Conservation (phyloP, 345 rosid genomes). For the Orychophragmus violaceus region DNA sequence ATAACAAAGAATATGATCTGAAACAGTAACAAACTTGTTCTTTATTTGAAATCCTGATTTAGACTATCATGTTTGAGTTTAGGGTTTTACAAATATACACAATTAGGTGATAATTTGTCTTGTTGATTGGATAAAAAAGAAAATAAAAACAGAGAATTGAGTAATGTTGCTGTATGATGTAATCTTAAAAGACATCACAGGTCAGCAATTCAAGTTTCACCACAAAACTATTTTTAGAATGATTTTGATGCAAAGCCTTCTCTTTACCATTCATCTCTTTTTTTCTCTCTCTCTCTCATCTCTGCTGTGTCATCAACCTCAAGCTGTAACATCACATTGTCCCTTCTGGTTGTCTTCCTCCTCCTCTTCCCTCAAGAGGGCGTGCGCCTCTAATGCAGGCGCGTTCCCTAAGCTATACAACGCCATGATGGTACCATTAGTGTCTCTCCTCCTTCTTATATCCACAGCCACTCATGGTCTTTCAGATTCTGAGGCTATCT, state of each 20-base stretch:
- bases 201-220: slow-evolving; percentile 23
- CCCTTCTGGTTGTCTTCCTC: background rate
- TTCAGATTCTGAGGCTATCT: slow-evolving; percentile 43
- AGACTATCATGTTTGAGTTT: background rate
- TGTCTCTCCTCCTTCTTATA: slow-evolving; percentile 11
- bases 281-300: slow-evolving; percentile 22
- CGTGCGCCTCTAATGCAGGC: slow-evolving; percentile 37
- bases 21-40: background rate
- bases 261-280: slow-evolving; percentile 20
- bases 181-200: slow-evolving; percentile 20
- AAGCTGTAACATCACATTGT: slow-evolving; percentile 9
- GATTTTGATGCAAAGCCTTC: slow-evolving; percentile 18
- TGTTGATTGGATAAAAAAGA: background rate
- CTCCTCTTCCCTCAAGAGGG: slow-evolving; percentile 53
- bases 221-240: slow-evolving; percentile 22
- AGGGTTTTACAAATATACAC: background rate
- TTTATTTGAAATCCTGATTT: background rate
- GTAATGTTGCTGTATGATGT: slow-evolving; percentile 6
- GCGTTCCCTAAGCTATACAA: slow-evolving; percentile 29
- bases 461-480: slow-evolving; percentile 19
- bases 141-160: background rate
- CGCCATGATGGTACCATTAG: slow-evolving; percentile 21
- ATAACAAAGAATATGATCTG: background rate
- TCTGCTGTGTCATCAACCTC: slow-evolving; percentile 23
- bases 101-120: background rate